Evolutionary conservation across 352 stramenopile species (phyloP).

Genomic region (Pythium brassicae): DNA sequence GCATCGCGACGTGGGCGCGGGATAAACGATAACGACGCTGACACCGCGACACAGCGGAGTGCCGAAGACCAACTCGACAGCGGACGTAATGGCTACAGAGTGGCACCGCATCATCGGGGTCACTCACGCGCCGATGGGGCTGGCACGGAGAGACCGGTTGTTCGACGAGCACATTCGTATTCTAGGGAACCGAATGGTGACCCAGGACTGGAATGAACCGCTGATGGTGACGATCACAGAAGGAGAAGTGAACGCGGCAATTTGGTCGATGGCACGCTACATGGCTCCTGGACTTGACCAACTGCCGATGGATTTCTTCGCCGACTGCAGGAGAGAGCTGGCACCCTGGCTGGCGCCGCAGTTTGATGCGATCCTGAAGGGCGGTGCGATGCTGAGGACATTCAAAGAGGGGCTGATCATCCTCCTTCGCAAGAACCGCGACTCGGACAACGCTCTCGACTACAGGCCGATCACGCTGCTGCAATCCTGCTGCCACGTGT

Average conservation of each 20-base stretch:
- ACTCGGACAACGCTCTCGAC: background rate
- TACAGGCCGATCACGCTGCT: background rate
- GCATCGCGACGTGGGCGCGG: background rate
- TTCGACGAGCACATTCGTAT: no score
- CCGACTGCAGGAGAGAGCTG: background rate
- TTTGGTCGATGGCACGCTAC: no score
- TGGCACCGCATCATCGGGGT: background rate
- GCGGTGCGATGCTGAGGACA: background rate
- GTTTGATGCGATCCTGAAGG: background rate
- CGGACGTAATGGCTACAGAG: background rate
- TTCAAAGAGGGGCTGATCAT: background rate
- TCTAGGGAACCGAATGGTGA: no score
- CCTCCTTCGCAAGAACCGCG: background rate
- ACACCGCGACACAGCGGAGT: background rate
- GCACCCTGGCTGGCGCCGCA: background rate
- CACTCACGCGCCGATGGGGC: no score
- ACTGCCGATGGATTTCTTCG: background rate
- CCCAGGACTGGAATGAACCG: no score
- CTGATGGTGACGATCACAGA: no score
- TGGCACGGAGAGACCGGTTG: no score
- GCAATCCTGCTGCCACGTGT: background rate
- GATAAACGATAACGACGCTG: background rate
- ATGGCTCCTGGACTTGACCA: background rate
- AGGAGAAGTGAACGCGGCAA: no score
- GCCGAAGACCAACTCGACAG: background rate